phyloP scores from a whole-genome alignment of 768 basidiomycete genomes.

The Phaffia tasmanica region DNA sequence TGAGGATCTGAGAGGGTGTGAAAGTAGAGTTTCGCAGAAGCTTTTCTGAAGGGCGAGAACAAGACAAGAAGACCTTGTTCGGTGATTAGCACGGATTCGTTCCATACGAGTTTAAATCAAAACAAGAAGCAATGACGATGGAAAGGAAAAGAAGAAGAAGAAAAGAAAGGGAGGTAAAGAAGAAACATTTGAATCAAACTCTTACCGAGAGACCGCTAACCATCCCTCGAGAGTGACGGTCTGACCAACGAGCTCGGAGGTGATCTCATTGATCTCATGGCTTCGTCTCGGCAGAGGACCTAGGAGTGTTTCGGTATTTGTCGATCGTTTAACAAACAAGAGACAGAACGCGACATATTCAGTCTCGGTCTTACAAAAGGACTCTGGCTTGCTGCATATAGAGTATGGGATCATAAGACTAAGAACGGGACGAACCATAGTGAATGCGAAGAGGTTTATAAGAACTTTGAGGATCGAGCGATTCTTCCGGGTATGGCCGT shows the following conservation, averaged over 20 bases:
- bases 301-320: no score
- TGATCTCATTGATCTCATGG: conserved; percentile 55
- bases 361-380: no score
- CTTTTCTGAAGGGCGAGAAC: conserved; percentile 48
- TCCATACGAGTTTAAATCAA: conserved; percentile 29
- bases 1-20: conserved; percentile 72
- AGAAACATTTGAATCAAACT: no score
- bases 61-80: conserved; percentile 3
- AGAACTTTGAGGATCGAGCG: no score
- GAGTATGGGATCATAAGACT: no score
- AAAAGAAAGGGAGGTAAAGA: background rate
- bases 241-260: conserved; percentile 46
- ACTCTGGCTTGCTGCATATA: no score
- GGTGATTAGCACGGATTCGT: conserved; percentile 1
- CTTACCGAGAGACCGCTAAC: conserved; percentile 70
- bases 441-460: no score
- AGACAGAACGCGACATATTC: no score
- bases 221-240: conserved; percentile 66
- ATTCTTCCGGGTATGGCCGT: no score
- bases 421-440: no score
- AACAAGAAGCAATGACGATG: background rate
- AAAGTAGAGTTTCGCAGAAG: conserved; percentile 62
- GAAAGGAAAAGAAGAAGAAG: no score
- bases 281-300: conserved; percentile 40
- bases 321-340: no score